Percentiles rank a stretch among this genome's conserved stretches.
Evolutionary conservation across 1,139 yeast species (phyloP).

Genomic region (Zygotorulaspora mrakii): DNA sequence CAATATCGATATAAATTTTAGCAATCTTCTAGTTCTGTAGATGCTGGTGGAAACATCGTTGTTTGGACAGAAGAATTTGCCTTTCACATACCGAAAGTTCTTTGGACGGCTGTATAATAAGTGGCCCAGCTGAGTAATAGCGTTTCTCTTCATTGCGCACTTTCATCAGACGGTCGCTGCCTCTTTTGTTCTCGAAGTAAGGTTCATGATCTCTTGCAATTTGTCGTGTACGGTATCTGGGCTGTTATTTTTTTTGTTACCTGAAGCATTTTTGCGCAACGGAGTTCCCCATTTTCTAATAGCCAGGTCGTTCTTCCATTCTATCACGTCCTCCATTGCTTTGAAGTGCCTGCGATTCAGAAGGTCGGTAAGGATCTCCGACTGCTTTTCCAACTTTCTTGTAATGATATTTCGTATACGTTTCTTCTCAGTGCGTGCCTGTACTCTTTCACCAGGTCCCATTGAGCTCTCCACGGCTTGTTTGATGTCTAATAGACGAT

Average conservation of each 20-base stretch:
- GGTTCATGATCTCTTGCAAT: slow-evolving; percentile 20
- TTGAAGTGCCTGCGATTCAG: slow-evolving; percentile 26
- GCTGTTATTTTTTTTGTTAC: slow-evolving; percentile 18
- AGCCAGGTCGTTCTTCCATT: slow-evolving; percentile 32
- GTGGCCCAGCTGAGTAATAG: no score
- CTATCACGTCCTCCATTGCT: slow-evolving; percentile 23
- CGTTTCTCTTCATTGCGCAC: no score
- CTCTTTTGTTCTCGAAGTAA: slow-evolving; percentile 13
- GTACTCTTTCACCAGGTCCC: slow-evolving; percentile 23
- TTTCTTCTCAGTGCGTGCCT: slow-evolving; percentile 28
- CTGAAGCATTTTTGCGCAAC: slow-evolving; percentile 28
- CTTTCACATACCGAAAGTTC: no score
- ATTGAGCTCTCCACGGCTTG: slow-evolving; percentile 16
- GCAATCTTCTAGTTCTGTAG: no score
- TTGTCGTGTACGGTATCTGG: slow-evolving; percentile 20
- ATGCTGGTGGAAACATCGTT: no score
- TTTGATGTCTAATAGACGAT: slow-evolving; percentile 23
- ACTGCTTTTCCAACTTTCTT: slow-evolving; percentile 25
- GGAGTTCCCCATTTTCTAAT: slow-evolving; percentile 25
- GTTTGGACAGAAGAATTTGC: no score
- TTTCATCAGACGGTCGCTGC: slow-evolving; percentile 7
- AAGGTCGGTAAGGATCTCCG: slow-evolving; percentile 27
- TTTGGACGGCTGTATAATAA: no score
- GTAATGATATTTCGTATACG: slow-evolving; percentile 19
- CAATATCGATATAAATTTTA: no score